These are phyloP conservation scores for Erythrobasidium hasegawianum DNA, from an alignment of 1,284 basidiomycete genomes.

Conservation along the genomic window DNA sequence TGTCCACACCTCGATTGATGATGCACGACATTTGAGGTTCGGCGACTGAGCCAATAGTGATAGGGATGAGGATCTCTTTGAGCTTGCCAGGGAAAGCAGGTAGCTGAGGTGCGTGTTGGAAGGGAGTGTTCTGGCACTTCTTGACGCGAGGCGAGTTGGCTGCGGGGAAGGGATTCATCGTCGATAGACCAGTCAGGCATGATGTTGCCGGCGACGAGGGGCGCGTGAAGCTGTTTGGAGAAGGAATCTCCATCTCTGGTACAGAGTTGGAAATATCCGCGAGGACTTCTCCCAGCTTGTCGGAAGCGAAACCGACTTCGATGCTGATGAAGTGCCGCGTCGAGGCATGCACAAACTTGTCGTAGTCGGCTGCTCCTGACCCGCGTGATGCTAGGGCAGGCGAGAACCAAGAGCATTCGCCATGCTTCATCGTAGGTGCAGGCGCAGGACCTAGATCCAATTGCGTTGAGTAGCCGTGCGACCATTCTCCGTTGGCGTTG, in stretches of 20 bases:
- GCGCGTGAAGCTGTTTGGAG: slow-evolving; percentile 39
- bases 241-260: slow-evolving; percentile 41
- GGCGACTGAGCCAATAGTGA: slow-evolving; percentile 52
- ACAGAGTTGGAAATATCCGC: slow-evolving; percentile 34
- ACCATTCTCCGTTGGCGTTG: slow-evolving; percentile 40
- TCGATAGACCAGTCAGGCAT: slow-evolving; percentile 42
- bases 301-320: slow-evolving; percentile 46
- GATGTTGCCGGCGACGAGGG: slow-evolving; percentile 41
- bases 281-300: slow-evolving; percentile 38
- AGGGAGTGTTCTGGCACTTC: not conserved
- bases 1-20: not conserved
- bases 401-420: slow-evolving; percentile 47
- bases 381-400: slow-evolving; percentile 44
- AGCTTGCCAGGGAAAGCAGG: slow-evolving; percentile 46
- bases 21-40: slow-evolving; percentile 48
- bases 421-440: slow-evolving; percentile 43
- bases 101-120: slow-evolving; percentile 13
- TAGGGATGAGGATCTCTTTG: slow-evolving; percentile 50
- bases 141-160: slow-evolving; percentile 28
- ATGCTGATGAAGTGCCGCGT: slow-evolving; percentile 49
- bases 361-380: slow-evolving; percentile 41
- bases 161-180: slow-evolving; percentile 39
- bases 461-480: slow-evolving; percentile 46
- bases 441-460: slow-evolving; percentile 45
- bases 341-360: slow-evolving; percentile 46